Evolutionary conservation across 164 flowering plant genomes (phyloP).

Genomic region (Liriodendron chinense): DNA sequence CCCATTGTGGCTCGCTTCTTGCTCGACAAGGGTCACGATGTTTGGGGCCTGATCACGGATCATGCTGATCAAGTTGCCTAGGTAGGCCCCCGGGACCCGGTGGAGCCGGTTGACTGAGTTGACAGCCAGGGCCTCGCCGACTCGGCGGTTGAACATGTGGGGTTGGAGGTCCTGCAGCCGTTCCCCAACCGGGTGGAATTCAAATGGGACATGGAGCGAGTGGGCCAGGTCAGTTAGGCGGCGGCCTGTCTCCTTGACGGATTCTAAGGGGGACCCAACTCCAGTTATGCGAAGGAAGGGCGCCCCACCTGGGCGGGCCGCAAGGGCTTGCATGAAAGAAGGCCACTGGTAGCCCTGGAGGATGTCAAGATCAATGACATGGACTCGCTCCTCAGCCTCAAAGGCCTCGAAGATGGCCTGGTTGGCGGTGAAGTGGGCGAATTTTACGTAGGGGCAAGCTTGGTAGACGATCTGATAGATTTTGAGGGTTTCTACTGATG

Average conservation of each 20-base stretch:
- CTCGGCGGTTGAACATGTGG: conserved; percentile 63
- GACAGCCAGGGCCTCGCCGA: conserved; percentile 71
- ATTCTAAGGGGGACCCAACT: conserved; percentile 44
- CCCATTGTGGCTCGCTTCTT: conserved; percentile 76
- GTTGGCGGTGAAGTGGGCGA: conserved; percentile 81
- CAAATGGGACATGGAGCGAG: conserved; percentile 62
- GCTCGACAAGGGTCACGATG: conserved; percentile 63
- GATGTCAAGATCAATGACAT: conserved; percentile 70
- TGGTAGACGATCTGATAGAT: conserved; percentile 70
- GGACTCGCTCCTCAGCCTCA: conserved; percentile 64
- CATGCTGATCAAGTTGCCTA: conserved; percentile 51
- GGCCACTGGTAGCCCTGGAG: conserved; percentile 88
- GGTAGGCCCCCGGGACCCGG: conserved; percentile 41
- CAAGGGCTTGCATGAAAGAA: conserved; percentile 74
- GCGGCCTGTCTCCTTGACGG: conserved; percentile 54
- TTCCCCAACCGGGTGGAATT: conserved; percentile 66
- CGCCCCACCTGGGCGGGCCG: conserved; percentile 60
- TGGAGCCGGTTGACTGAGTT: conserved; percentile 62
- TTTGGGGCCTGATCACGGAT: conserved; percentile 73
- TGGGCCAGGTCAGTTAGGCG: conserved; percentile 55
- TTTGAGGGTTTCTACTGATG: conserved; percentile 50
- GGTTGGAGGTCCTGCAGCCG: conserved; percentile 58
- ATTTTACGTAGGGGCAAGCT: conserved; percentile 74
- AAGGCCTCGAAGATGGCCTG: conserved; percentile 81
- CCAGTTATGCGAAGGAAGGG: conserved; percentile 78